phyloP scores from a whole-genome alignment of 306 rosid genomes.

The Lotus japonicus region DNA sequence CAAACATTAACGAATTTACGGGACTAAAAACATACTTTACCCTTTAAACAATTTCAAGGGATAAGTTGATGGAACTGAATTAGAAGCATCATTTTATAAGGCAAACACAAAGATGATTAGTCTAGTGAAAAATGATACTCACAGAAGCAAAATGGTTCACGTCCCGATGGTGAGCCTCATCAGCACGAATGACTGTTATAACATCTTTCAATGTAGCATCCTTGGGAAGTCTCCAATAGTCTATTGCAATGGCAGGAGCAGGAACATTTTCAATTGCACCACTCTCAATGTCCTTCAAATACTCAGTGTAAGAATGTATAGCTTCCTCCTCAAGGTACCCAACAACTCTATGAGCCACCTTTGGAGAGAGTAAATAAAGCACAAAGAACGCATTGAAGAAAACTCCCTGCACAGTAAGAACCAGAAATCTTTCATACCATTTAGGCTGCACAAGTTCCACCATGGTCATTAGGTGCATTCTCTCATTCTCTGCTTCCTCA shows the following conservation, averaged over 20 bases:
- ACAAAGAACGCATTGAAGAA: conserved; percentile 70
- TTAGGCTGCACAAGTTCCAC: conserved; percentile 67
- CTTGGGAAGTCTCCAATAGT: conserved; percentile 79
- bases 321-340: conserved; percentile 90
- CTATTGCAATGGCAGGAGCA: conserved; percentile 79
- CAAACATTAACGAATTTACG: too few relatives aligned
- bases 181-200: conserved; percentile 66
- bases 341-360: conserved; percentile 62
- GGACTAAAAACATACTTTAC: too few relatives aligned
- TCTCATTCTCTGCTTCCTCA: conserved; percentile 85
- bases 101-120: not conserved
- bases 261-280: conserved; percentile 59
- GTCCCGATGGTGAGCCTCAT: conserved; percentile 81
- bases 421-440: conserved; percentile 68
- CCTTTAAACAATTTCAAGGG: too few relatives aligned
- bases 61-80: too few relatives aligned
- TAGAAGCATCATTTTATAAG: too few relatives aligned
- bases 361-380: conserved; percentile 54
- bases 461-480: conserved; percentile 88
- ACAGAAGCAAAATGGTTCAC: conserved; percentile 86
- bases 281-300: conserved; percentile 40
- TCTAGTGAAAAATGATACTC: conserved; percentile 23
- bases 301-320: conserved; percentile 58
- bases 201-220: conserved; percentile 64
- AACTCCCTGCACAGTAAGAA: conserved; percentile 75